phyloP scores from a whole-genome alignment of 1,284 basidiomycete species.

The Thecaphora thlaspeos region DNA sequence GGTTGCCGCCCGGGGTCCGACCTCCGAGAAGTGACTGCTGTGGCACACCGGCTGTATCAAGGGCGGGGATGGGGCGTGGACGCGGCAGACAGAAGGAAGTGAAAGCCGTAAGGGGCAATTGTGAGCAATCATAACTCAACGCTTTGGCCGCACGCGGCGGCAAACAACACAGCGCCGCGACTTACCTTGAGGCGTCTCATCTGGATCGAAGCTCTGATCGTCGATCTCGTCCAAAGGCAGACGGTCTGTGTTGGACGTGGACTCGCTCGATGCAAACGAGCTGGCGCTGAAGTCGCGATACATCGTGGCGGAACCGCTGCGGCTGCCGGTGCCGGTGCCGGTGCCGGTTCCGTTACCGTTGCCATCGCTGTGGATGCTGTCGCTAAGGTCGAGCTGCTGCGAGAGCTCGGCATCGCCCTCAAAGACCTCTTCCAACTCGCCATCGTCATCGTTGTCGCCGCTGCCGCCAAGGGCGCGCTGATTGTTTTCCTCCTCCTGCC shows the following conservation, averaged over 20 bases:
- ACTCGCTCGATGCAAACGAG: no score
- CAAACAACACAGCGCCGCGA: no score
- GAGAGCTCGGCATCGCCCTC: constrained; percentile 10
- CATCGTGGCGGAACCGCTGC: not conserved
- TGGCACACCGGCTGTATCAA: no score
- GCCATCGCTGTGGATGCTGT: not conserved
- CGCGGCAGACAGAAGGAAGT: no score
- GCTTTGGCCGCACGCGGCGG: no score
- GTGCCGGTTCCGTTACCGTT: not conserved
- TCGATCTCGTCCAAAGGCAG: not conserved
- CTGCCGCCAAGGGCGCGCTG: constrained; percentile 17
- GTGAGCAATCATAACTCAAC: no score
- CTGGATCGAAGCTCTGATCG: constrained; percentile 7
- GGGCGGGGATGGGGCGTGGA: no score
- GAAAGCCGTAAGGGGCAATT: no score
- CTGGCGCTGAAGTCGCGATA: no score
- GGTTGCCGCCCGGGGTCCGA: no score
- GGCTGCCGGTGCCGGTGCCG: not conserved
- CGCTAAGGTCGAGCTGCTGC: not conserved
- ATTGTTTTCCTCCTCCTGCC: constrained; percentile 64
- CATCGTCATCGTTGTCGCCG: constrained; percentile 27
- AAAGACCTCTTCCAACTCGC: constrained; percentile 66
- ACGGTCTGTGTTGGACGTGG: no score
- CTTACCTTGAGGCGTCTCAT: constrained; percentile 18
- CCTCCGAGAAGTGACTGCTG: no score